phyloP scores from a whole-genome alignment of 2,329 filamentous ascomycete species.

The Esteya vermicola region DNA sequence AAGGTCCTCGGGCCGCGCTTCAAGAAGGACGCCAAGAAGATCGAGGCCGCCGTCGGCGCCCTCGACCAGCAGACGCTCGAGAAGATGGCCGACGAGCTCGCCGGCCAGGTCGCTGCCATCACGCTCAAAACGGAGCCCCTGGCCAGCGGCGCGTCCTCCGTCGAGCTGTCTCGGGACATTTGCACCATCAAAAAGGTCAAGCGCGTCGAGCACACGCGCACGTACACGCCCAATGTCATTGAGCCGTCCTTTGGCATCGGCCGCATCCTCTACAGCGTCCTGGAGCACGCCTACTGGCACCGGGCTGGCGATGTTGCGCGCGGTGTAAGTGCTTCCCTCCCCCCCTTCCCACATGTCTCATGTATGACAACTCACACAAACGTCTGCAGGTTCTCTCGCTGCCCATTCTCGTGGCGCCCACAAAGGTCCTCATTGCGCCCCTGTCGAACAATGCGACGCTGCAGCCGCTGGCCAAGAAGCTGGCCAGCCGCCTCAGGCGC shows the following conservation, averaged over 20 bases:
- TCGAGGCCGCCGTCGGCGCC: conserved; percentile 65
- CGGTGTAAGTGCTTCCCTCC: conserved; percentile 61
- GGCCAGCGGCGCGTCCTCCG: conserved; percentile 56
- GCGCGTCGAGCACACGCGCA: conserved; percentile 67
- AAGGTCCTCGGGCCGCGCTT: conserved; percentile 93
- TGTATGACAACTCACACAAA: conserved; percentile 14
- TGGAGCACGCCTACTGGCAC: conserved; percentile 94
- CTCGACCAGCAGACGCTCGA: conserved; percentile 72
- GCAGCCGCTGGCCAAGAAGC: conserved; percentile 55
- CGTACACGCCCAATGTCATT: conserved; percentile 91
- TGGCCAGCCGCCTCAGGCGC: conserved; percentile 65
- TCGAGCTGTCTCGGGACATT: conserved; percentile 65
- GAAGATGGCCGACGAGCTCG: conserved; percentile 60
- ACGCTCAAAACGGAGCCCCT: conserved; percentile 59
- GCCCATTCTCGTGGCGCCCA: conserved; percentile 63
- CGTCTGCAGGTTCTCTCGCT: conserved; percentile 41
- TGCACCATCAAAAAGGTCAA: conserved; percentile 74
- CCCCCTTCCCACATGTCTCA: neutral
- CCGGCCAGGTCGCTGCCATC: conserved; percentile 61
- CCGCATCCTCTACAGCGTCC: conserved; percentile 79
- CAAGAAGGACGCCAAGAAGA: conserved; percentile 82
- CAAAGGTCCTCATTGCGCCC: conserved; percentile 85
- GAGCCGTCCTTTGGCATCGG: conserved; percentile 97
- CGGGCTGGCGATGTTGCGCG: conserved; percentile 73
- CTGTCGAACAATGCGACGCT: conserved; percentile 72